A percentile compares a stretch with the other conserved stretches of the same genome.
Conservation (phyloP, 225 moss, liverwort and hornwort species). For the Sphagnum contortum region DNA sequence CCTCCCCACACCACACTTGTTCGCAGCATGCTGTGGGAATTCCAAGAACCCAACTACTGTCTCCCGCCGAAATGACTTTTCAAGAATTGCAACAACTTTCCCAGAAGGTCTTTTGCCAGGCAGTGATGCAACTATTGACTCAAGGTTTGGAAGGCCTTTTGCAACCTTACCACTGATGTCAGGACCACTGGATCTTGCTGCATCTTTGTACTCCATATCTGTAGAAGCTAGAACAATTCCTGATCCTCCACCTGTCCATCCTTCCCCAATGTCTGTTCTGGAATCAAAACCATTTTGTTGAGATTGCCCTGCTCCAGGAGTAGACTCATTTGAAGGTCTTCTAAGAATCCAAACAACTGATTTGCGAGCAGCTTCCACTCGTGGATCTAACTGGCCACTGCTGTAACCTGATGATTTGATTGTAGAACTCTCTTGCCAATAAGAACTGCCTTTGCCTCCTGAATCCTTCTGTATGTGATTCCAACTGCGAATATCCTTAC, state of each 20-base stretch:
- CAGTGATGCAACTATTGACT: constrained; percentile 32
- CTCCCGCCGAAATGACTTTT: constrained; percentile 62
- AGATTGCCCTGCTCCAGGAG: not conserved
- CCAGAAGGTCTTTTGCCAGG: constrained; percentile 86
- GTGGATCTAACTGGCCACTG: constrained; percentile 30
- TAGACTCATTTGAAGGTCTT: constrained; percentile 20
- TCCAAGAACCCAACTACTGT: constrained; percentile 80
- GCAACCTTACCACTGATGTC: constrained; percentile 14
- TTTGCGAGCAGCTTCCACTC: constrained; percentile 15
- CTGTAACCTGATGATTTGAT: constrained; percentile 10
- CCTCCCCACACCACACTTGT: constrained; percentile 27
- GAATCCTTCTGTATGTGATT: constrained; percentile 15
- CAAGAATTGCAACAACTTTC: constrained; percentile 71
- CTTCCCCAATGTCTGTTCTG: no score
- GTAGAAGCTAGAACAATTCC: not conserved
- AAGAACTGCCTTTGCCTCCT: constrained; percentile 7
- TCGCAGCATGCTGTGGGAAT: constrained; percentile 42
- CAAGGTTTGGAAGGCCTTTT: constrained; percentile 26
- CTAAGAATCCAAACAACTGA: constrained; percentile 44
- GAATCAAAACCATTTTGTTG: no score
- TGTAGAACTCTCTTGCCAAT: constrained; percentile 13
- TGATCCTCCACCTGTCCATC: no score
- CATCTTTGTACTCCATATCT: constrained; percentile 9
- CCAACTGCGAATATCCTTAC: constrained; percentile 9
- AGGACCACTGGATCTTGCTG: constrained; percentile 3